Evolutionary conservation across 345 rosid species (phyloP), one percentile per base, ranked within the genome.

Genomic region (Acer yangbiense): DNA sequence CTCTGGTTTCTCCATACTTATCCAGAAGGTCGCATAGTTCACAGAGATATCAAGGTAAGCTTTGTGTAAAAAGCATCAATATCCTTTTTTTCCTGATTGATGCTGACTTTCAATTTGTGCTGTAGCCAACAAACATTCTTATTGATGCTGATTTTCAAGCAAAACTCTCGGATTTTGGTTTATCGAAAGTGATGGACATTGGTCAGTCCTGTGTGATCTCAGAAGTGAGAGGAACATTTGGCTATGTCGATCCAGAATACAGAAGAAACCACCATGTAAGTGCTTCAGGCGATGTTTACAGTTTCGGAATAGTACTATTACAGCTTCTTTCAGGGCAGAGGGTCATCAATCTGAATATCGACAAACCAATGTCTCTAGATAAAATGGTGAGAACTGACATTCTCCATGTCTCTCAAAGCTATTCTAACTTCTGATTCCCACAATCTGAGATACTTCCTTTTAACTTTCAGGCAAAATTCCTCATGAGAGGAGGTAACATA

Each of bases 211-310:
- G 82, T 69, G 94, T 86, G 80, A 88, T 88, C 79, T 87, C 92
- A 68, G 90, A 88, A 85, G 90, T 90, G 60, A 79, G 92, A 75
- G 92, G 94, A 32, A 90, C 90, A 23, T 87, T 88, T n/a, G 92
- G 90, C 23, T 87, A 87, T 65, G 90, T 90, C 9, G 90, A 90
- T 77, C 90, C 90, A 25, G 92, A 87, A 72, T 90, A 88, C 75
- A 80, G 83, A 73, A 81, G 80, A 66, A 90, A 88, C 78, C 90
- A 63, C 76, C 88, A 27, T 9, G 94, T 90, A 21, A 84, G 88
- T 73, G 88, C 90, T 14, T 83, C 82, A 2, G 92, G 90, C 0
- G 89, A 87, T 74, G 91, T 87, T 35, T 88, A 90, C 70, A 90
- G 92, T 72, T 87, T 88, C 1, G 91, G 92, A 32, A 85, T 88